A percentile compares a stretch with the other conserved stretches of the same genome.
Evolutionary conservation across 345 rosid species (phyloP).

Genomic region (Diplotaxis tenuifolia): DNA sequence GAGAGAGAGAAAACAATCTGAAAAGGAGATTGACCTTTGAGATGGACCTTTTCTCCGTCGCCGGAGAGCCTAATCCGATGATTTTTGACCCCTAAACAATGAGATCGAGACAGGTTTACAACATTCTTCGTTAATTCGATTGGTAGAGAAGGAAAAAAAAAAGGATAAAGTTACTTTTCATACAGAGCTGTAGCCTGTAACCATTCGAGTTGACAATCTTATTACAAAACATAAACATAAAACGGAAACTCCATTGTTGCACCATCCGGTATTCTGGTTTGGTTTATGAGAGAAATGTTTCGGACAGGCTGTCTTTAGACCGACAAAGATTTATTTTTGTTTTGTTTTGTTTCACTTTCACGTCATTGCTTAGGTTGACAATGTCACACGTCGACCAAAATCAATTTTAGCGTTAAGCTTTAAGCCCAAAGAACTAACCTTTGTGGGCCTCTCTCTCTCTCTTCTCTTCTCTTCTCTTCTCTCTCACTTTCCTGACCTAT

Average conservation of each 20-base stretch:
- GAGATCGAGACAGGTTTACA: too few relatives aligned
- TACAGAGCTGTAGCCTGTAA: neutral
- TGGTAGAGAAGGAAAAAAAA: too few relatives aligned
- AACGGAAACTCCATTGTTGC: too few relatives aligned
- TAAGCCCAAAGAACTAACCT: slow-evolving; percentile 26
- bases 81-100: too few relatives aligned
- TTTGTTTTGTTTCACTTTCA: neutral
- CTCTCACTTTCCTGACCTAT: slow-evolving; percentile 16
- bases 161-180: too few relatives aligned
- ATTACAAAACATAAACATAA: neutral
- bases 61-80: too few relatives aligned
- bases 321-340: too few relatives aligned
- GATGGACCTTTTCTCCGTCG: too few relatives aligned
- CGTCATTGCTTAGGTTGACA: neutral
- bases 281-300: neutral
- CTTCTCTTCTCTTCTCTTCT: neutral
- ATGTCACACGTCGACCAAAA: slow-evolving; percentile 34
- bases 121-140: too few relatives aligned
- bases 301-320: neutral
- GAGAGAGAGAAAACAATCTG: too few relatives aligned
- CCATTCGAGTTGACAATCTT: neutral
- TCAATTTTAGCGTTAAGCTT: slow-evolving; percentile 1
- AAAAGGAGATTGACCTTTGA: too few relatives aligned
- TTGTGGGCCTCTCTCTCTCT: slow-evolving; percentile 30
- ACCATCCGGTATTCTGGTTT: neutral